Evolutionary conservation across 2,329 filamentous ascomycete species (phyloP), one percentile per base, ranked within the genome.

Genomic region (Claviceps sp.): DNA sequence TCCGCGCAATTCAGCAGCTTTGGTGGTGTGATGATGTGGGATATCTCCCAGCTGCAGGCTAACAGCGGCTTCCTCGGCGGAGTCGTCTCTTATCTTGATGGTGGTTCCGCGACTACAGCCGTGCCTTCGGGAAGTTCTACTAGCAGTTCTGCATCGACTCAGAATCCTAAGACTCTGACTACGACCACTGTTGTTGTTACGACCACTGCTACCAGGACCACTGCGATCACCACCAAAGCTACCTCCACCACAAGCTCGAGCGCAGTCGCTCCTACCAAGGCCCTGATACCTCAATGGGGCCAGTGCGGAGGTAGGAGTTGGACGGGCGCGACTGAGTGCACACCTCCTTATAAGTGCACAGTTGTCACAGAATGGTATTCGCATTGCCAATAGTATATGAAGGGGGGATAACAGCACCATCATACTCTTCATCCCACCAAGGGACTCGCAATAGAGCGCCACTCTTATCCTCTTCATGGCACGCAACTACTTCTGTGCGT

Each of bases 1-100:
- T 71, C 67, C 45, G 74, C 75, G 65, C 62, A 66, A 42, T 85
- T 75, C 60, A 63, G 68, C 3, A 82, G 74, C 63, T 85, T 85
- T 59, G 82, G 81, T 7, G 82, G 82, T 34, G 73, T 82, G 30
- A 84, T 85, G 82, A 72, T 84, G 67, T 85, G 81, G 82, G 82
- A 86, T 63, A 77, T 77, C 65, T 77, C 71, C 34, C 79, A 83
- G 67, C 71, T 77, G 2, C 81, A 74, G 56, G 65, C 67, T n/a
- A 84, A 84, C 63, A 37, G 57, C 2, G 79, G 78, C 1, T 82
- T 81, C 61, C 65, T 84, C 51, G 63, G 66, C 26, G 62, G 67
- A 40, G 65, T 81, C 4, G 62, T 65, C 57, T 52, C 60, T 37
- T 61, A 66, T 52, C 60, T 75, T 52, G 59, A 55, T 7, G 26